phyloP scores from a whole-genome alignment of 371 early-diverging fungal species.

The Haplosporangium sp. region DNA sequence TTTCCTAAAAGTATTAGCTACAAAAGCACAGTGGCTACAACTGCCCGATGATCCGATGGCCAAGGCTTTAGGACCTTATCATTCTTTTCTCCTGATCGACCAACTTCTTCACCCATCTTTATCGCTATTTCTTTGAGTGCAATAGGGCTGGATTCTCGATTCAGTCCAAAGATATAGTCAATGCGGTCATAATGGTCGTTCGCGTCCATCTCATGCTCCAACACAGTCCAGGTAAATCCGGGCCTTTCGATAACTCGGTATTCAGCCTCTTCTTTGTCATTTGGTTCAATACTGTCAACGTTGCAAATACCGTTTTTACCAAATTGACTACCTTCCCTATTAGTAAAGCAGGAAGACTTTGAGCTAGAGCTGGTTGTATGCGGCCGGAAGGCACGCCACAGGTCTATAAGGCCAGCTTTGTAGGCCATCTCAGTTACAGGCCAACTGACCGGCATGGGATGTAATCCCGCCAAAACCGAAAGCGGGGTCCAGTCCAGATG shows the following conservation, averaged over 20 bases:
- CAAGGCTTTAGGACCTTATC: conserved; percentile 42
- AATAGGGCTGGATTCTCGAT: conserved; percentile 47
- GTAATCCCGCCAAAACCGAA: conserved; percentile 44
- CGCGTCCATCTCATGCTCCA: conserved; percentile 24
- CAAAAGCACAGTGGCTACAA: conserved; percentile 48
- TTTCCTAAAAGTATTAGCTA: not conserved
- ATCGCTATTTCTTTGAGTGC: conserved; percentile 46
- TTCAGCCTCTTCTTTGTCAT: conserved; percentile 3
- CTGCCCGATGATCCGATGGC: conserved; percentile 57
- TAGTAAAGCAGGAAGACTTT: conserved; percentile 1
- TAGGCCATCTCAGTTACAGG: conserved; percentile 37
- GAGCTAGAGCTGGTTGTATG: conserved; percentile 9
- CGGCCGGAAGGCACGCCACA: conserved; percentile 38
- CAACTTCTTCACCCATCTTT: conserved; percentile 34
- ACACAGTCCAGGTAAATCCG: conserved; percentile 36
- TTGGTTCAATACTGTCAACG: not conserved
- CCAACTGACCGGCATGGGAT: conserved; percentile 48
- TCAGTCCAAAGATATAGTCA: conserved; percentile 50
- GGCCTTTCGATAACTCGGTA: conserved; percentile 33
- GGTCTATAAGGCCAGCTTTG: conserved; percentile 48
- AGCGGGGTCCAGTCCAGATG: conserved; percentile 56
- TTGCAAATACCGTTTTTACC: not conserved
- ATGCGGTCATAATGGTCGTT: conserved; percentile 55
- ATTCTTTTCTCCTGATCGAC: conserved; percentile 40
- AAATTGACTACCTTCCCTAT: not conserved